Base-by-base conservation (phyloP, 495 filamentous ascomycete species). In the Hypoxylon perforatum region DNA sequence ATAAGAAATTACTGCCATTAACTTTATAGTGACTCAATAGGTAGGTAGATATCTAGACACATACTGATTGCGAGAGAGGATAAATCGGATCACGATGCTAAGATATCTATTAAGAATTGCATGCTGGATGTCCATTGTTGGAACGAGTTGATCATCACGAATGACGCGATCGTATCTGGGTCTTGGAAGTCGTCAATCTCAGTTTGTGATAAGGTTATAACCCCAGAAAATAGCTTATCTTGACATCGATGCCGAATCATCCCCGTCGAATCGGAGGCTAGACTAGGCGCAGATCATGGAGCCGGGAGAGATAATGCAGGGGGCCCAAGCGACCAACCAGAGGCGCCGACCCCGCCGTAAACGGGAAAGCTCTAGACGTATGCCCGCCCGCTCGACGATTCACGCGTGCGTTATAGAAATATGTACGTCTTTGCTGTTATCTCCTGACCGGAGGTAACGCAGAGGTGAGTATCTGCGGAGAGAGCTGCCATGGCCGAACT, bases 401-500 rank as follows among this genome's bases (percentile, higher is more conserved):
- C 42, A 55, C 42, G 15, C 22, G 35, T 59, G 50, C 35, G 42
- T 45, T 50, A 59, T 50, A 44, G 12, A 46, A 63, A 55, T 21
- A 46, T 44, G 59, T 50, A 53, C 22, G 19, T 44, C n/a, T 18
- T 22, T 49, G 22, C 8, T 46, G 62, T 70, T 70, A 70, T 70
- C 67, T 70, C 67, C 67, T 70, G 63, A 70, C 53, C 67, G 67
- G 67, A 70, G 67, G 57, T 61, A 42, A 22, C 19, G n/a, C n/a
- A n/a, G n/a, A n/a, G n/a, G n/a, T n/a, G 21, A 51, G 41, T 14
- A 35, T 38, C 21, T 49, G 53, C 53, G 57, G 48, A 55, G 57
- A 62, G 45, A 35, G 25, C 33, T 53, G 36, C 21, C 18, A 17
- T 52, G 62, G 67, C 67, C 67, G 67, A 70, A 33, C 44, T 70